Conservation (phyloP, 345 rosid species). For the Syzygium aromaticum region DNA sequence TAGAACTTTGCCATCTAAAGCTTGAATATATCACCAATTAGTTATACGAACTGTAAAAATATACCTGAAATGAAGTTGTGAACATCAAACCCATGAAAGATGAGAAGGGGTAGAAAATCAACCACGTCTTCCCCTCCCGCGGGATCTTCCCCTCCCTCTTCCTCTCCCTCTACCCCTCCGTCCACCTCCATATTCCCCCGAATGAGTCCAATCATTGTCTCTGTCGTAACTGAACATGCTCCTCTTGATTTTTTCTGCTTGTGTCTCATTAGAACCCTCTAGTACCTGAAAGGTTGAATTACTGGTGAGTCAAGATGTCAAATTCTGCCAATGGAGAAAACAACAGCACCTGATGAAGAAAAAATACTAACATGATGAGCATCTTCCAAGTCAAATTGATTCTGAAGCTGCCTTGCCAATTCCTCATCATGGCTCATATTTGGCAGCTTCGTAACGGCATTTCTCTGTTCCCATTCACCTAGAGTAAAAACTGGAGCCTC, state of each 20-base stretch:
- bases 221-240: slow-evolving; percentile 70
- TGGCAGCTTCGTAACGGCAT: slow-evolving; percentile 27
- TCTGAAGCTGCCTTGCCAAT: slow-evolving; percentile 80
- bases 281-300: slow-evolving; percentile 33
- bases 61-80: neutral
- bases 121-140: slow-evolving; percentile 34
- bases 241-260: slow-evolving; percentile 57
- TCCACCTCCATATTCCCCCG: slow-evolving; percentile 35
- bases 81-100: neutral
- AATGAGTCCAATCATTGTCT: slow-evolving; percentile 17
- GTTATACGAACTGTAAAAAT: neutral
- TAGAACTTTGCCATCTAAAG: neutral
- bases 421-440: slow-evolving; percentile 58
- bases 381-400: slow-evolving; percentile 75
- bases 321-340: neutral
- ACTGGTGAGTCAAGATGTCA: neutral
- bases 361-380: slow-evolving; percentile 34
- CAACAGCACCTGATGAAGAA: slow-evolving; percentile 4
- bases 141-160: slow-evolving; percentile 20
- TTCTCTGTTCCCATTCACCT: slow-evolving; percentile 69
- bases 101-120: slow-evolving; percentile 44
- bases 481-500: slow-evolving; percentile 49
- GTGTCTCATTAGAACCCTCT: slow-evolving; percentile 21
- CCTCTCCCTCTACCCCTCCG: slow-evolving; percentile 47
- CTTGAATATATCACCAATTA: neutral